Conservation (phyloP, 2,329 filamentous ascomycete species). For the Apiospora hydei region DNA sequence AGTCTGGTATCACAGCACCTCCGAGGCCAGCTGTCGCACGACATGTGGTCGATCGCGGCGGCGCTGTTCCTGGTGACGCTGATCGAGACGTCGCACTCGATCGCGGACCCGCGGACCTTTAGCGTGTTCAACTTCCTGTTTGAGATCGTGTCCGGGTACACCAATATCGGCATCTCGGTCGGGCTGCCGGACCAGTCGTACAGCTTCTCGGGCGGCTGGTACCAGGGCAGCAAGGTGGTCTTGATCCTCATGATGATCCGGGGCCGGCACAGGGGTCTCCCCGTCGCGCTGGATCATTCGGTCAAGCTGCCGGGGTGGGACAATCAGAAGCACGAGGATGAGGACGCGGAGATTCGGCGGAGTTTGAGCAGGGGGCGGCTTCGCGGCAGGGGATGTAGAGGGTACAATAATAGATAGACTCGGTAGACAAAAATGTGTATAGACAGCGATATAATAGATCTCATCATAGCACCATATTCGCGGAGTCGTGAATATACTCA, state of each 20-base stretch:
- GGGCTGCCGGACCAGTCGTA: constrained; percentile 80
- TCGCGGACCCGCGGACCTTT: constrained; percentile 70
- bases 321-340: constrained; percentile 24
- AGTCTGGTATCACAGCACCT: constrained; percentile 63
- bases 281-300: constrained; percentile 65
- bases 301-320: constrained; percentile 26
- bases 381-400: neutral
- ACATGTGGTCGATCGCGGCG: constrained; percentile 95
- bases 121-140: constrained; percentile 75
- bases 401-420: neutral
- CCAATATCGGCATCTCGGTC: constrained; percentile 90
- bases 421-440: neutral
- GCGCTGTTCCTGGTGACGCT: constrained; percentile 94
- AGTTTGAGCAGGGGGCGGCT: neutral
- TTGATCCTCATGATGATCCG: constrained; percentile 75
- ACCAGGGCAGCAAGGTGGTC: constrained; percentile 72
- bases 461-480: neutral
- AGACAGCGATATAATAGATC: neutral
- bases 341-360: constrained; percentile 26
- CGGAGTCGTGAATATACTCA: too few relatives aligned
- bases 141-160: constrained; percentile 89
- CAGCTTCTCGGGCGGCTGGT: constrained; percentile 84
- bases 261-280: constrained; percentile 72
- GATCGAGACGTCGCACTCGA: constrained; percentile 74
- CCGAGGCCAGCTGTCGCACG: constrained; percentile 91